These are phyloP conservation scores for Pythium utonaiense DNA, from an alignment of 352 stramenopile species.

Conservation along the genomic window DNA sequence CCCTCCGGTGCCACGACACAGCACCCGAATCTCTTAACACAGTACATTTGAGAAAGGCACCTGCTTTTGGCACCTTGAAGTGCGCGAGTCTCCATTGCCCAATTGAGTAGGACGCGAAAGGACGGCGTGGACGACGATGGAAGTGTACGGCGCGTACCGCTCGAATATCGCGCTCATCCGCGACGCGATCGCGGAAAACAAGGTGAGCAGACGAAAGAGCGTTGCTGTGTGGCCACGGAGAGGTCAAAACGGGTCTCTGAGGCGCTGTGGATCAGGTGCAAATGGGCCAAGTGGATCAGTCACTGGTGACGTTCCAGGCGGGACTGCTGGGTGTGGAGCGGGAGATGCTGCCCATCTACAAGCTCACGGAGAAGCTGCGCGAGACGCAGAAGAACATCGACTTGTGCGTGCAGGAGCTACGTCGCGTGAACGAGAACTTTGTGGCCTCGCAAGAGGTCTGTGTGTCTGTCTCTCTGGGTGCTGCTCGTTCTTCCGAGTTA, in stretches of 20 bases:
- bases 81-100: neutral
- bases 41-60: conserved; percentile 1
- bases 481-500: no score
- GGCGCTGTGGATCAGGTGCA: conserved; percentile 32
- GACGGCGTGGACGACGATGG: conserved; percentile 31
- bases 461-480: no score
- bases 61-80: conserved; percentile 8
- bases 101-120: neutral
- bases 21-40: neutral
- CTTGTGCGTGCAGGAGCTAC: conserved; percentile 66
- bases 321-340: conserved; percentile 67
- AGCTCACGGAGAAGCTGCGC: conserved; percentile 75
- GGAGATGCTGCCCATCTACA: conserved; percentile 84
- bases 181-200: conserved; percentile 56
- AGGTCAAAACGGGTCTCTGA: neutral
- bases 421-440: conserved; percentile 73
- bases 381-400: conserved; percentile 85
- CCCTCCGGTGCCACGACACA: neutral
- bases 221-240: neutral
- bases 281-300: conserved; percentile 56
- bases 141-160: conserved; percentile 48
- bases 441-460: conserved; percentile 58
- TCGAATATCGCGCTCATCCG: conserved; percentile 56
- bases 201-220: conserved; percentile 26
- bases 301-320: conserved; percentile 55